phyloP scores from a whole-genome alignment of 495 filamentous ascomycete species.

The Tuber borchii region DNA sequence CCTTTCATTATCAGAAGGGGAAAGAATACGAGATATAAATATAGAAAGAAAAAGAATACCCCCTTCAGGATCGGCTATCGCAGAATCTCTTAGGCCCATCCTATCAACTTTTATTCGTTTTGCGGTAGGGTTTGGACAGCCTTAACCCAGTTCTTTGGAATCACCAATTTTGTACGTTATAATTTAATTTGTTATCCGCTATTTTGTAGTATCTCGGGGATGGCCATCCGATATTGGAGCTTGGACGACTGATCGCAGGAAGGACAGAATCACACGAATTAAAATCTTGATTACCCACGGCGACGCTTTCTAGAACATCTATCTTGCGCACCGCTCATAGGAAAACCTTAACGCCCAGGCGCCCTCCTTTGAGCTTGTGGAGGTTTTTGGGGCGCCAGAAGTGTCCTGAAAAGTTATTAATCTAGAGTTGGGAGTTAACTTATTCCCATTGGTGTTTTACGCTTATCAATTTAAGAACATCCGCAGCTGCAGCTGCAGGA shows the following conservation, averaged over 20 bases:
- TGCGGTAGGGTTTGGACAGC: background rate
- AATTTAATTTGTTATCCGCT: background rate
- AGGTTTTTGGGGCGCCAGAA: background rate
- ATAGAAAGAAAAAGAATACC: background rate
- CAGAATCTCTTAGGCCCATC: background rate
- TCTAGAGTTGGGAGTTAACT: background rate
- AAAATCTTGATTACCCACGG: slow-evolving; percentile 14
- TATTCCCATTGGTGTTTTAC: background rate
- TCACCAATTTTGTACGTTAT: slow-evolving; percentile 2
- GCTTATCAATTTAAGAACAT: background rate
- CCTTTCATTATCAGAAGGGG: background rate
- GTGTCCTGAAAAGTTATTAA: background rate
- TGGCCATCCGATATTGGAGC: background rate
- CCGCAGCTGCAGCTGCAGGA: slow-evolving; percentile 1
- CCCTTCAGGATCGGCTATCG: background rate
- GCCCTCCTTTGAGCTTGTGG: background rate
- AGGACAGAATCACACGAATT: background rate
- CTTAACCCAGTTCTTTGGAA: background rate
- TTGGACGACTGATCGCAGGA: background rate
- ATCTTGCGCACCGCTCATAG: slow-evolving; percentile 9
- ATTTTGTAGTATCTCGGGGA: background rate
- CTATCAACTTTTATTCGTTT: background rate
- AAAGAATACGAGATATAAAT: background rate
- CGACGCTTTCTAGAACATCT: slow-evolving; percentile 16
- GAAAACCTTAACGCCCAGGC: background rate